Base-by-base conservation (phyloP, 768 basidiomycete genomes). In the Mycena chlorophos region DNA sequence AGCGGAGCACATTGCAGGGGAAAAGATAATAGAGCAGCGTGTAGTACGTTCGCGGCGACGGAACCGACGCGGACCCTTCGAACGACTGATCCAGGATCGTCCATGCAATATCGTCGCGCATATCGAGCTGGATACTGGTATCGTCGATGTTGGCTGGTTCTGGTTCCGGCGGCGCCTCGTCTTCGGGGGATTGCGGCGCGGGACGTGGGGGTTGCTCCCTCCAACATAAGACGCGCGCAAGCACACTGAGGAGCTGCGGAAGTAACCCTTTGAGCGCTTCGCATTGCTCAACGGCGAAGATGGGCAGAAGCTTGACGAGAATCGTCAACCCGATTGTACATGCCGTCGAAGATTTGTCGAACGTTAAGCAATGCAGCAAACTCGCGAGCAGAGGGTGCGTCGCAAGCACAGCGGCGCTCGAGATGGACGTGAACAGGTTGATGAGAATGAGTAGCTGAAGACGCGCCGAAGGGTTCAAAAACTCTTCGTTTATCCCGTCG, bases 1-100 rank as follows among this genome's bases (percentile, higher is more conserved):
- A 97, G 51, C 80, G 81, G 55, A 96, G 75, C 38, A 90, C 78
- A 73, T 95, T 97, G 71, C 87, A 89, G 1, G 94, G 94, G 74
- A 91, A 97, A 46, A 94, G 82, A 64, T 92, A 94, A 72, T 95
- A 96, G 57, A 97, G 75, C 42, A 80, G 79, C 2, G 87, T 86
- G 72, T 94, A 94, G 65, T 83, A 90, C 40, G 75, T 78, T 19
- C 83, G 78, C 16, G 84, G 78, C 3, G 83, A 80, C 17, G 90
- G 72, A 26, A 75, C 70, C 14, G 83, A 78, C n/a, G 75, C 69
- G 1, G 75, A 75, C 10, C 78, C 73, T 59, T 79, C 74, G 66
- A 89, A 84, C 1, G 83, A 76, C 62, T 76, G 74, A 47, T 88
- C 84, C 25, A 91, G 75, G 30, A 84, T 80, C 57, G 83, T 71